phyloP scores from a whole-genome alignment of 192 early-diverging fungal species.

The Blastocladiella britannica region DNA sequence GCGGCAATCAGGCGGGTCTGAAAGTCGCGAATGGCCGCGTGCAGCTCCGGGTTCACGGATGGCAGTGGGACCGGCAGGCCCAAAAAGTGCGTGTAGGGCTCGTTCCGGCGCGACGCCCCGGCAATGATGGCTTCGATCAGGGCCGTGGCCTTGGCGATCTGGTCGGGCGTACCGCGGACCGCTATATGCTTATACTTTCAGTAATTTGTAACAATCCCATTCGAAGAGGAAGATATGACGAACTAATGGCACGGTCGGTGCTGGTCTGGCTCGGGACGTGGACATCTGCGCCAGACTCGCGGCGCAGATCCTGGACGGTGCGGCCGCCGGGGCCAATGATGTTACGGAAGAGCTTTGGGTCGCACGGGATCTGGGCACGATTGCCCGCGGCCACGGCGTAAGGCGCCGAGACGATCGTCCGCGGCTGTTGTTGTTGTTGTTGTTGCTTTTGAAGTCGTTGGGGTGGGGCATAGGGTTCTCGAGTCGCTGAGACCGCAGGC shows the following conservation, averaged over 20 bases:
- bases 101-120: not conserved
- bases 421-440: too few relatives aligned
- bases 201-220: not conserved
- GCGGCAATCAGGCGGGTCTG: not conserved
- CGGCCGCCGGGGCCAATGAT: not conserved
- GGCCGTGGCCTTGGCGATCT: not conserved
- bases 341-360: too few relatives aligned
- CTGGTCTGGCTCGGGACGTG: not conserved
- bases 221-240: not conserved
- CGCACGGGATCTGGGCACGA: too few relatives aligned
- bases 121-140: not conserved
- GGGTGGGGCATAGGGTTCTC: too few relatives aligned
- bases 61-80: not conserved
- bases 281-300: not conserved
- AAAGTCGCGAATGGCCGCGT: not conserved
- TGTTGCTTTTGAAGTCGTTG: too few relatives aligned
- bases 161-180: not conserved
- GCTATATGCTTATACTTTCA: not conserved
- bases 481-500: too few relatives aligned
- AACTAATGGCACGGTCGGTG: not conserved
- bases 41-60: not conserved
- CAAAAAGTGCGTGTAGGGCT: not conserved
- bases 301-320: not conserved
- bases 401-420: too few relatives aligned
- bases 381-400: too few relatives aligned